Base-by-base conservation (phyloP, 768 basidiomycete species). In the Kwoniella sp. region DNA sequence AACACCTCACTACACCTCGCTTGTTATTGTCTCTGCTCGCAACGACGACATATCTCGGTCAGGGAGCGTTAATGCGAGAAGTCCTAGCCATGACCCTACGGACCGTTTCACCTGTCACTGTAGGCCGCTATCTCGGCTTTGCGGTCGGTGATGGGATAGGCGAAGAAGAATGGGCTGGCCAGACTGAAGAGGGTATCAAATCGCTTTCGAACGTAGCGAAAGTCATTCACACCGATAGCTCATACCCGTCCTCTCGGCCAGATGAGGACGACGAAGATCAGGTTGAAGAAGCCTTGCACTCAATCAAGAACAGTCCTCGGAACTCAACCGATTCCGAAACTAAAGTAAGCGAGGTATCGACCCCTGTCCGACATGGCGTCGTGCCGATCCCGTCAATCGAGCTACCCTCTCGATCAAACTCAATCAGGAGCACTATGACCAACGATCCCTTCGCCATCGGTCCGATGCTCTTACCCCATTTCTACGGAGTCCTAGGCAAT, bases 1-100 rank as follows among this genome's bases (percentile, higher is more conserved):
- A 88, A 36, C 91, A 94, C 51, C 88, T 87, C 0, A 90, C 88
- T 0, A 86, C 88, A 0, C 91, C 93, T 2, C 84, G 86, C 9
- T 88, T 96, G 70, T 85, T 96, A 6, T 83, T 93, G 15, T 92
- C 92, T 3, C 84, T 96, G 17, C 86, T 97, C 30, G 90, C 93
- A 0, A 92, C 91, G 15, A 84, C 91, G 0, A 85, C 90, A 22
- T 96, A 91, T 78, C 86, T 97, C 22, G 90, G 89, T 29, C 88
- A 93, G 19, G 88, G 90, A 0, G 83, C 86, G 4, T 77, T 92
- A 21, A 86, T 89, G 10, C 86, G 88, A 0, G 87, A 90, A 66
- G 88, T 90, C 0, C 83, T 94, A n/a, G 81, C 85, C 1, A 81
- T 85, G 47, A 85, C 95, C 27, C 81, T 92, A 44, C 84, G 82